phyloP scores from a whole-genome alignment of 83 land plant species.

The Picea abies region DNA sequence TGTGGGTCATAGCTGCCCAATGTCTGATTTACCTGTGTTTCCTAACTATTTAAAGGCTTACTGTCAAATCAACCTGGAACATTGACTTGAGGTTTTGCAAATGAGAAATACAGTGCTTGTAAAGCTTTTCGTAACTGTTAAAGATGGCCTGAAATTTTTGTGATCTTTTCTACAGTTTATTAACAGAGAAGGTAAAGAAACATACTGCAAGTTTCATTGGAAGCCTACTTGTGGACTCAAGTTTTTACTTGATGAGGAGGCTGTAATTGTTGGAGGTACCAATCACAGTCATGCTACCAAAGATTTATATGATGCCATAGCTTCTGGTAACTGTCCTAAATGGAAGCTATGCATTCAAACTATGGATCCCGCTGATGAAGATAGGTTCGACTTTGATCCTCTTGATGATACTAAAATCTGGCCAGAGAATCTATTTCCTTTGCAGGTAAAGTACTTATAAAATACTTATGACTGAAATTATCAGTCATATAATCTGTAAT shows the following conservation, averaged over 20 bases:
- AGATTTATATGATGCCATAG: constrained; percentile 47
- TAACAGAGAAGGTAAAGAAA: constrained; percentile 22
- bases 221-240: constrained; percentile 44
- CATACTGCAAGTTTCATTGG: constrained; percentile 25
- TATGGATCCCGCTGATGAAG: constrained; percentile 44
- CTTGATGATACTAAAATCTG: constrained; percentile 52
- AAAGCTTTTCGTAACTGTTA: no score
- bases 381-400: constrained; percentile 51
- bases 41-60: no score
- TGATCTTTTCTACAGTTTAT: background rate
- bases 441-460: constrained; percentile 5
- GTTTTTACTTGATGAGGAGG: constrained; percentile 44
- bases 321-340: constrained; percentile 49
- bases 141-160: no score
- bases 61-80: no score
- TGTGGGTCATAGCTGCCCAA: no score
- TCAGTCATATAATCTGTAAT: no score
- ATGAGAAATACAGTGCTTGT: no score
- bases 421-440: constrained; percentile 47
- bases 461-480: no score
- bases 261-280: constrained; percentile 48
- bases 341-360: constrained; percentile 51
- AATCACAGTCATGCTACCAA: constrained; percentile 63
- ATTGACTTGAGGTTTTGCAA: no score
- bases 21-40: no score